Conservation (phyloP, 2,329 filamentous ascomycete species). For the Cordyceps sp. region DNA sequence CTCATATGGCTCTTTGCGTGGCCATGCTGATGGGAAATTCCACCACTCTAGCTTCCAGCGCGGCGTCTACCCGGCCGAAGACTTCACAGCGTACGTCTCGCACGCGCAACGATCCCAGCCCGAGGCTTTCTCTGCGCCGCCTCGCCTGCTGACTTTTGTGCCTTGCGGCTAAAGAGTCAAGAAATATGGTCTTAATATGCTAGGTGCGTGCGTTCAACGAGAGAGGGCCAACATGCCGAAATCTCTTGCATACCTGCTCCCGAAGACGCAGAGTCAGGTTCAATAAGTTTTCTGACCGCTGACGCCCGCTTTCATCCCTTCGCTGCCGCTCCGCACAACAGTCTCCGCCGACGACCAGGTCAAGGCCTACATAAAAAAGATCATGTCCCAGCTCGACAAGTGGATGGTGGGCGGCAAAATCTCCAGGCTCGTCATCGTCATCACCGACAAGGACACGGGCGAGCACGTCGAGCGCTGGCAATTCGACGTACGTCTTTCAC, state of each 20-base stretch:
- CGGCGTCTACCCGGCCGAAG: constrained; percentile 78
- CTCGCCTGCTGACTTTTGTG: not conserved
- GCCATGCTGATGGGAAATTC: not conserved
- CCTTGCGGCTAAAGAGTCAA: constrained; percentile 42
- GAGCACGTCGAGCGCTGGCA: constrained; percentile 96
- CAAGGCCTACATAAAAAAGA: constrained; percentile 97
- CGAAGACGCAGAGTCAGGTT: too few relatives aligned
- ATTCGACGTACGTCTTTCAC: constrained; percentile 53
- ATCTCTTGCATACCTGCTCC: not conserved
- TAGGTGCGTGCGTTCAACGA: constrained; percentile 32
- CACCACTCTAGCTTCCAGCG: constrained; percentile 54
- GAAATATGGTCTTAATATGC: constrained; percentile 98
- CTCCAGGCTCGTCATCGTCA: constrained; percentile 89
- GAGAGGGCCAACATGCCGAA: not conserved
- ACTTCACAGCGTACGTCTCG: constrained; percentile 67
- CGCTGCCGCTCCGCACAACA: constrained; percentile 14
- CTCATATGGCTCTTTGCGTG: not conserved
- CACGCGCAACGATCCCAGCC: not conserved
- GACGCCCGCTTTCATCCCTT: too few relatives aligned
- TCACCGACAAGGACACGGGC: constrained; percentile 92
- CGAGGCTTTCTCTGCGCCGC: not conserved
- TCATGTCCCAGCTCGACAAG: constrained; percentile 92
- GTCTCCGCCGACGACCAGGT: constrained; percentile 96
- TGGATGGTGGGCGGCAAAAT: constrained; percentile 98
- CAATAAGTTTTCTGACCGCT: too few relatives aligned